Evolutionary conservation across 2,329 filamentous ascomycete genomes (phyloP), one percentile per base, ranked within the genome.

Genomic region (Hymenoscyphus infarciens): DNA sequence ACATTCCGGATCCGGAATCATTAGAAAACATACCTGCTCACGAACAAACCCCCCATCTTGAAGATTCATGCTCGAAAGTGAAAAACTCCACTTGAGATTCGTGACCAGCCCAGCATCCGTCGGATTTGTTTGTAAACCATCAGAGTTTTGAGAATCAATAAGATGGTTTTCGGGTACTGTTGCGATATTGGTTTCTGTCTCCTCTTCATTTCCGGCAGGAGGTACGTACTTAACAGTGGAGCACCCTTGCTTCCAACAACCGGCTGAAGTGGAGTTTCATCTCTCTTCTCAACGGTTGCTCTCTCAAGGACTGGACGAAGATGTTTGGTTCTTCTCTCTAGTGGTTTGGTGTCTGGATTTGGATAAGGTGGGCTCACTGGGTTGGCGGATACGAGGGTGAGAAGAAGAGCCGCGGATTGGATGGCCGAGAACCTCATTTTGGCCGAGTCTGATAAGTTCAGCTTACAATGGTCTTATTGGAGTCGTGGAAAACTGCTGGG

Each of bases 1-100:
- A 27, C 25, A 4, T 27, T 27, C 25, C 2, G 4, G 25, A 27
- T 27, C 25, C 25, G 25, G 25, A 27, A 31, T 31, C 29, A 35
- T 2, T 1, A 11, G 4, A 13, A 35, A 11, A 35, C 33, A 35
- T 35, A 35, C 33, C 38, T 61, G 59, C 16, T 61, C 52, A 56
- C 59, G 52, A 49, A 61, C 59, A 31, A 61, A 61, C 2, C 59
- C 59, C 8, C 59, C 59, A 7, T 61, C 22, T 7, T 39, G 33
- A 4, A 61, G 38, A 10, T 29, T 55, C 59, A 61, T 61, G 5
- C 25, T 33, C 5, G 59, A 61, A 29, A 39, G 53, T 5, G 59
- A 61, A 19, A 61, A 56, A 16, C 49, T 56, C 59, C 59, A 61
- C 42, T 61, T 61, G 49, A 61, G 35, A 56, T 61, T 61, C 13